Percentiles rank a stretch among this genome's conserved stretches.
Evolutionary conservation across 148 eudicot species (phyloP).

Genomic region (Oxyria digyna): DNA sequence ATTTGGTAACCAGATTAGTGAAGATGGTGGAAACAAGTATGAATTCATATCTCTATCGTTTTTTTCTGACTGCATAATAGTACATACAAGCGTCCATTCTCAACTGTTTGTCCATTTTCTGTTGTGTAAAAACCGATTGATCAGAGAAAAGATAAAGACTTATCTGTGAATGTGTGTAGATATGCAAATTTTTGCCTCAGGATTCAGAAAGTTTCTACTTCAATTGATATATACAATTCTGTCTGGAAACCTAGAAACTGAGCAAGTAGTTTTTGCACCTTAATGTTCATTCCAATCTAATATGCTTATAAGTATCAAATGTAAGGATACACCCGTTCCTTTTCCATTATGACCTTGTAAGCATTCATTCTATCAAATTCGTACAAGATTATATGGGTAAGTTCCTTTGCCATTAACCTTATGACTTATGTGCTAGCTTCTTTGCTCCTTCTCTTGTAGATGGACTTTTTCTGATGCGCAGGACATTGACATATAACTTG

Average conservation of each 20-base stretch:
- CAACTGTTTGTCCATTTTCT: too few species aligned
- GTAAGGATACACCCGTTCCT: neutral
- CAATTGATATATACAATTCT: neutral
- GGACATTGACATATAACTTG: neutral
- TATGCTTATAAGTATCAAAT: neutral
- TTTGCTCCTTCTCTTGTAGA: neutral
- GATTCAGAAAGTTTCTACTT: neutral
- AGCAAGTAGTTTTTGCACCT: neutral
- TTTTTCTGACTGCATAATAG: neutral
- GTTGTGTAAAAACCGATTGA: neutral
- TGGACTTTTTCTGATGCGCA: neutral
- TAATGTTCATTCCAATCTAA: neutral
- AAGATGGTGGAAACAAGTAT: slow-evolving; percentile 89
- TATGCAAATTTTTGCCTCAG: neutral
- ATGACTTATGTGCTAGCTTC: neutral
- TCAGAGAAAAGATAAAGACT: neutral
- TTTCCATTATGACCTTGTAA: neutral
- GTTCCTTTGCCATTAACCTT: neutral
- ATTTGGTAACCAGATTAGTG: slow-evolving; percentile 74
- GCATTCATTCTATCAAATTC: neutral
- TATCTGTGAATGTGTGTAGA: neutral
- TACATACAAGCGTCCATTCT: too few species aligned
- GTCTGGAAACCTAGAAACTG: neutral
- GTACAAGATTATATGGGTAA: neutral
- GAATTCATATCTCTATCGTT: slow-evolving; percentile 13